These are phyloP conservation scores for Glycine soja DNA, from an alignment of 306 rosid genomes.

Conservation along the genomic window DNA sequence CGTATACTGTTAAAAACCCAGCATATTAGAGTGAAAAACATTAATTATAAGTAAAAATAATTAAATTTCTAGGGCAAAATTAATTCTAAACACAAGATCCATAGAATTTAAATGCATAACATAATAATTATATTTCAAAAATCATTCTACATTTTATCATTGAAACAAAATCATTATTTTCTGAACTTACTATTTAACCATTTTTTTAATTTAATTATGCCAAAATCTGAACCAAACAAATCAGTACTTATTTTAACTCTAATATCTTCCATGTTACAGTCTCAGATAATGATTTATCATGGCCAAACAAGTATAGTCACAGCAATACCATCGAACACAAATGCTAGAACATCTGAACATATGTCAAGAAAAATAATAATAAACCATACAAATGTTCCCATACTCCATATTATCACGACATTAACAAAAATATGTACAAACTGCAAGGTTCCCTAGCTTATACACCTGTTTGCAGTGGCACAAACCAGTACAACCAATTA, in stretches of 20 bases:
- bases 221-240: neutral
- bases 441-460: conserved; percentile 41
- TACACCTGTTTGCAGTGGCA: conserved; percentile 47
- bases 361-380: neutral
- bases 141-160: neutral
- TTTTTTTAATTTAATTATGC: neutral
- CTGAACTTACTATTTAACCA: neutral
- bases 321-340: neutral
- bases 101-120: neutral
- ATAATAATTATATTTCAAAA: neutral
- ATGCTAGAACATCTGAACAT: neutral
- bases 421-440: conserved; percentile 46
- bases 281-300: neutral
- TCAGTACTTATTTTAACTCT: neutral
- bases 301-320: conserved; percentile 5
- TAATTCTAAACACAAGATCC: neutral
- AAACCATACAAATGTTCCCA: conserved; percentile 35
- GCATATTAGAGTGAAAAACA: neutral
- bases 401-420: conserved; percentile 42
- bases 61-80: neutral
- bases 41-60: neutral
- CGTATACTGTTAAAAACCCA: neutral
- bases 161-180: neutral
- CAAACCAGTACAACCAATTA: conserved; percentile 44
- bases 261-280: neutral